Evolutionary conservation across 805 yeast genomes (phyloP), one percentile per base, ranked within the genome.

Genomic region (Sugiyamaella valdiviana): DNA sequence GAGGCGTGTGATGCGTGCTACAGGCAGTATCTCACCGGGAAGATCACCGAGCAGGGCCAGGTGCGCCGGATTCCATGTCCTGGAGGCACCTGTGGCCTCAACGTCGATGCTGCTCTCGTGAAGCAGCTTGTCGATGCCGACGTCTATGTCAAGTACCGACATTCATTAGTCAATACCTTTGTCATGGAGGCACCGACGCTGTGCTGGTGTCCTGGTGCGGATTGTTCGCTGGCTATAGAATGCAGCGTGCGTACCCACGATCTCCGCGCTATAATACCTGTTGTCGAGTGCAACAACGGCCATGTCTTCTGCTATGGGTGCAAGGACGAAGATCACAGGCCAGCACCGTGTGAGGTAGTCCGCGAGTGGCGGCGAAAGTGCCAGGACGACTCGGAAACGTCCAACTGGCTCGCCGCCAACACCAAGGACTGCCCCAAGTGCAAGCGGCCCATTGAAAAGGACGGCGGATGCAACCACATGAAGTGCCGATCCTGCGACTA

Each of bases 401-500:
- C 82, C 2, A 79, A 83, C 59, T 93, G 98, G 97, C 81, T 93
- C 20, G 73, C 79, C 2, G 80, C 84, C 2, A 82, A 91, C 63
- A 88, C 99, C 1, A 83, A 87, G 57, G 77, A 78, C 40, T 93
- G 99, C 64, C 95, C 96, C 0, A 78, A 78, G 59, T 93, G 99
- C 69, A 69, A 70, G 7, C 70, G 88, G 1, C 71, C 80, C 23
- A 93, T 91, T 53, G 97, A 93, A 62, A 89, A 91, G 59, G 85
- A 85, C 62, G 98, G 97, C 19, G 99, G 99, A 0, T 93, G 99
- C 68, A 91, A 91, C 66, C 99, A 93, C 67, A 91, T 93, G 96
- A 76, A 80, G 1, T 93, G 99, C 64, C 71, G 77, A 2, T 82
- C 79, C 50, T 93, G 99, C 64, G 61, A 64, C 10, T 67, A 78